Percentiles rank a stretch among this genome's conserved stretches.
These are phyloP conservation scores for Oryza meyeriana DNA, from an alignment of 176 grass and related monocot species.

Conservation along the genomic window DNA sequence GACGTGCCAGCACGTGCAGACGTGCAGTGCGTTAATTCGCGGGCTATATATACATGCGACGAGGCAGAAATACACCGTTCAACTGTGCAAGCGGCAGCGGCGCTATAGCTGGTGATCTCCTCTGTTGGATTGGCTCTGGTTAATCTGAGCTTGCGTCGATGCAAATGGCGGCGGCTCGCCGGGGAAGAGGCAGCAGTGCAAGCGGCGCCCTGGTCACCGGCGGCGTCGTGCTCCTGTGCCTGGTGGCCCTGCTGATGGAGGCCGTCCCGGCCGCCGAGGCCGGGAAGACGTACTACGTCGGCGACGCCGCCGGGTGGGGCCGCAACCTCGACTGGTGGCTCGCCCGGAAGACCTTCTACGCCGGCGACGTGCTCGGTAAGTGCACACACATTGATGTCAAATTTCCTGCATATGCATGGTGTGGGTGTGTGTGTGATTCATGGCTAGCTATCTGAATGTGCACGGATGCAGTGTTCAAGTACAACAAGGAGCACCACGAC, in stretches of 20 bases:
- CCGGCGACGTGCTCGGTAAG: constrained; percentile 42
- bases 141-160: no score
- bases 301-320: constrained; percentile 33
- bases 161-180: neutral
- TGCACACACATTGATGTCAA: neutral
- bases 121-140: neutral
- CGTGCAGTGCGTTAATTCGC: neutral
- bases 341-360: constrained; percentile 30
- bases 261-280: neutral
- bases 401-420: neutral
- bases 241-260: neutral
- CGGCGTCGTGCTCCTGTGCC: neutral
- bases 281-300: constrained; percentile 34
- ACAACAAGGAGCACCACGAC: constrained; percentile 34
- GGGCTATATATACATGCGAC: neutral
- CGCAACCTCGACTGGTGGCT: constrained; percentile 21
- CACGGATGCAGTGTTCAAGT: constrained; percentile 37
- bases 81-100: neutral
- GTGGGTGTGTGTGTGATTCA: fast-evolving
- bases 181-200: constrained; percentile 35
- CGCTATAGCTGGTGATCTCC: neutral
- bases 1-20: neutral
- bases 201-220: neutral
- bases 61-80: neutral
- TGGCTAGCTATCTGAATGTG: neutral